Base-by-base conservation (phyloP, 1,139 yeast species). In the Eremothecium gossypii region DNA sequence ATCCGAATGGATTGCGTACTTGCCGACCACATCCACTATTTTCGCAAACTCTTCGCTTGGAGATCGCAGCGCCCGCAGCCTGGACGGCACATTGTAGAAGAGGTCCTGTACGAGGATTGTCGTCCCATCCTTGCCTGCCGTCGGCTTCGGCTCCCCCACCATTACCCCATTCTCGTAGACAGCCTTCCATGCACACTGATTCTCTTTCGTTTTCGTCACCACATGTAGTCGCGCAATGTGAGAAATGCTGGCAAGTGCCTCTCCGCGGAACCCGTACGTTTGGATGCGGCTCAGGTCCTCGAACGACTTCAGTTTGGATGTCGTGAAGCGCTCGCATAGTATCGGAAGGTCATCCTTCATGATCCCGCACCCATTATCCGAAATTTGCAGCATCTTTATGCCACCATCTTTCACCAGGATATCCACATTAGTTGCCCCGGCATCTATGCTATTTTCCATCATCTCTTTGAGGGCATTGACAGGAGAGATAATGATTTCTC, bases 401-500 rank as follows among this genome's bases (percentile, higher is more conserved):
- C 87, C 91, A 12, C 79, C 77, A 14, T 78, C 79, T 54, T 82
- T 82, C 8, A 80, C 72, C 12, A 74, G 62, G 1, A 89, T 69
- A 28, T 71, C 77, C n/a, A 89, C 70, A n/a, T 66, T 57, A 1
- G 76, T 65, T 9, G 93, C 74, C 0, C 73, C 70, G 0, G 96
- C 89, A 59, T 87, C 96, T 1, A 86, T 66, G 10, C 89, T 70
- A 64, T 87, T 87, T 57, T 84, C 93, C 39, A 89, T 60, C 58
- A 89, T 65, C 55, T 85, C 95, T 50, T 79, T 76, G 17, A 85
- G 62, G 0, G 85, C 94, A 45, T 91, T 91, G 2, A 93, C 84
- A 0, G 98, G 98, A 7, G 89, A 93, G 30, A 89, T 74, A 45
- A 93, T 85, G 64, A 93, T 86, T 65, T 93, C 98, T 0, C 98